Base-by-base conservation (phyloP, 1,284 basidiomycete genomes). In the Cronartium ribicola region DNA sequence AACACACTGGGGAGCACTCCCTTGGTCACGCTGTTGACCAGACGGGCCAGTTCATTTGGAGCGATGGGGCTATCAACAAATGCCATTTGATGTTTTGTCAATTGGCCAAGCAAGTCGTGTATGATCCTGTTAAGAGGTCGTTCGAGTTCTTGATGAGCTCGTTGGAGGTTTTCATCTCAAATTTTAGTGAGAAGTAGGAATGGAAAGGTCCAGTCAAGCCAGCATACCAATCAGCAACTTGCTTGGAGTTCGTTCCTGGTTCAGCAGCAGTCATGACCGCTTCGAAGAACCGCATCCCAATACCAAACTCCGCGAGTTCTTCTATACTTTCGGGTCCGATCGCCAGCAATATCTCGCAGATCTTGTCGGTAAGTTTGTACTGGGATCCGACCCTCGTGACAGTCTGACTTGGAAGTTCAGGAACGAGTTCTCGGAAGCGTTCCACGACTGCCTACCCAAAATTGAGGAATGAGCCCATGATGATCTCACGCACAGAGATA, bases 21-120 rank as follows among this genome's bases (percentile, higher is more conserved):
- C 44, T 73, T 43, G 22, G 51, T 39, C 22, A 66, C 64, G 20
- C 55, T 61, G 20, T 37, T 44, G 20, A 66, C 63, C 10, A 73
- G 43, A 17, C 44, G 11, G 17, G 51, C 41, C 20, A 73, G 61
- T 20, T 66, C 64, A 20, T 11, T 14, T 8, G 71, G 71, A 36
- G 10, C 22, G 43, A 73, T 36, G 8, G 71, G 71, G 43, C 43
- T 60, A 4, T 75, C 72, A 22, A 48, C 36, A 68, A 75, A 67
- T 57, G 55, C 20, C 40, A 75, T 36, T 55, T 20, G 84, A 14
- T 86, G 84, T 51, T 86, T 85, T 0, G 88, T 82, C 5, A 95
- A 84, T 77, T 90, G 88, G 0, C 91, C 91, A 6, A 94, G 83
- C 0, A 94, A 84, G 76, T 94, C 91, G 78, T 96, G 91, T 6